Conservation (phyloP, 495 filamentous ascomycete species). For the Penicillium canescens region DNA sequence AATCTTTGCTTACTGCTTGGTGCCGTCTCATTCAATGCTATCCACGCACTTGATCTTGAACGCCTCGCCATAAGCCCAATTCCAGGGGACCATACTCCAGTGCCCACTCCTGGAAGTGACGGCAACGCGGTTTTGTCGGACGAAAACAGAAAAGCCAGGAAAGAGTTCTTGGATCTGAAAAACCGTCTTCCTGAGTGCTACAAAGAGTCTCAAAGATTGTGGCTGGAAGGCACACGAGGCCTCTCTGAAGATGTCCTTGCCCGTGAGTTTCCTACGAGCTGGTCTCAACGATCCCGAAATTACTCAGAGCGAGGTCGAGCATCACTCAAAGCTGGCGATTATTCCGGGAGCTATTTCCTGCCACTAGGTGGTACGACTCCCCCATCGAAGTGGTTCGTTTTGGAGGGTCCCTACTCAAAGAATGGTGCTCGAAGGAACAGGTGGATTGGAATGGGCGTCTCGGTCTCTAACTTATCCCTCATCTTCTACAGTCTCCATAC, state of each 20-base stretch:
- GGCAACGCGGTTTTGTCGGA: slow-evolving; percentile 32
- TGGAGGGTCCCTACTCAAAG: slow-evolving; percentile 42
- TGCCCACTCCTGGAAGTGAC: slow-evolving; percentile 41
- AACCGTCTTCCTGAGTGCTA: slow-evolving; percentile 40
- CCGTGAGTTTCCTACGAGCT: slow-evolving; percentile 47
- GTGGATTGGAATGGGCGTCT: slow-evolving; percentile 43
- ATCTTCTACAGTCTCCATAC: not conserved
- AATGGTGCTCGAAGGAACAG: slow-evolving; percentile 47
- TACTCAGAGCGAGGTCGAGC: slow-evolving; percentile 39
- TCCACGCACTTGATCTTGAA: slow-evolving; percentile 47
- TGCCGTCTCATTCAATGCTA: slow-evolving; percentile 47
- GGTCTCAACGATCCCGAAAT: slow-evolving; percentile 40
- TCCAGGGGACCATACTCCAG: slow-evolving; percentile 40
- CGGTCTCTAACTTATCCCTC: slow-evolving; percentile 22
- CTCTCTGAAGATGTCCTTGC: slow-evolving; percentile 46
- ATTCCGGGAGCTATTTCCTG: slow-evolving; percentile 42
- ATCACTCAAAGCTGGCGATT: slow-evolving; percentile 38
- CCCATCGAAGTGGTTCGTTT: slow-evolving; percentile 51
- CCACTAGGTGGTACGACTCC: slow-evolving; percentile 42
- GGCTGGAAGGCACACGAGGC: slow-evolving; percentile 44
- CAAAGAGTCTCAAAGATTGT: slow-evolving; percentile 43
- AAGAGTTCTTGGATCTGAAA: slow-evolving; percentile 43
- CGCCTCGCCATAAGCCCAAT: slow-evolving; percentile 40
- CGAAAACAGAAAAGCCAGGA: slow-evolving; percentile 36
- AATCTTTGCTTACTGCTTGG: slow-evolving; percentile 47